A percentile compares a stretch with the other conserved stretches of the same genome.
Conservation (phyloP, 2,329 filamentous ascomycete species). For the Colletotrichum sp. region DNA sequence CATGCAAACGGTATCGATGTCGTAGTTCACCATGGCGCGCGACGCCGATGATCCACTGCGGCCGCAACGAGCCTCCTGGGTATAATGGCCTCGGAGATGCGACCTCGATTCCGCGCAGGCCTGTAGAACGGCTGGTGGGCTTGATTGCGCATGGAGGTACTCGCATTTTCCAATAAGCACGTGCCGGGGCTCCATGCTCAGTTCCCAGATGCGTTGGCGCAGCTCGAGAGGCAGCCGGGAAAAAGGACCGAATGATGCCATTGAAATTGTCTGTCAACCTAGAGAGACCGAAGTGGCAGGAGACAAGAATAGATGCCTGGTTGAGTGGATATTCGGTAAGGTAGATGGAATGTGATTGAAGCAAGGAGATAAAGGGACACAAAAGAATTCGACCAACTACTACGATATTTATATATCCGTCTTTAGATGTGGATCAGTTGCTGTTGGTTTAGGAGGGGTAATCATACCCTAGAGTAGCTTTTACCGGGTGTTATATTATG, state of each 20-base stretch:
- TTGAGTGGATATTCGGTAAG: neutral
- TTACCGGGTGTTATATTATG: neutral
- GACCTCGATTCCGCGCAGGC: neutral
- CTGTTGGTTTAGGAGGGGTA: neutral
- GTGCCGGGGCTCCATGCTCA: neutral
- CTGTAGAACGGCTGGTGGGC: neutral
- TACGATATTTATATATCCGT: neutral
- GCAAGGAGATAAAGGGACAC: neutral
- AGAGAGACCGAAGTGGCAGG: neutral
- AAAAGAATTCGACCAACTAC: neutral
- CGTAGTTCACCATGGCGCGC: neutral
- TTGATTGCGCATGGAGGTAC: neutral
- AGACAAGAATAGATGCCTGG: neutral
- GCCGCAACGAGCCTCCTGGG: neutral
- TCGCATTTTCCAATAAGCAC: neutral
- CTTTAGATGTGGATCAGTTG: neutral
- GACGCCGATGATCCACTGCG: neutral
- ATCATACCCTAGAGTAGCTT: neutral
- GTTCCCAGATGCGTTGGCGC: neutral
- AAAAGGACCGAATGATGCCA: neutral
- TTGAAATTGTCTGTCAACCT: neutral
- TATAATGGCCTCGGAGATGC: neutral
- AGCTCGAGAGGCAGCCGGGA: slow-evolving; percentile 1
- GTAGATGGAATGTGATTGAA: neutral
- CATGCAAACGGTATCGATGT: slow-evolving; percentile 1